A percentile compares a stretch with the other conserved stretches of the same genome.
These are phyloP conservation scores for Saccharum officinarum DNA, from an alignment of 176 grass and related monocot genomes.

Conservation along the genomic window DNA sequence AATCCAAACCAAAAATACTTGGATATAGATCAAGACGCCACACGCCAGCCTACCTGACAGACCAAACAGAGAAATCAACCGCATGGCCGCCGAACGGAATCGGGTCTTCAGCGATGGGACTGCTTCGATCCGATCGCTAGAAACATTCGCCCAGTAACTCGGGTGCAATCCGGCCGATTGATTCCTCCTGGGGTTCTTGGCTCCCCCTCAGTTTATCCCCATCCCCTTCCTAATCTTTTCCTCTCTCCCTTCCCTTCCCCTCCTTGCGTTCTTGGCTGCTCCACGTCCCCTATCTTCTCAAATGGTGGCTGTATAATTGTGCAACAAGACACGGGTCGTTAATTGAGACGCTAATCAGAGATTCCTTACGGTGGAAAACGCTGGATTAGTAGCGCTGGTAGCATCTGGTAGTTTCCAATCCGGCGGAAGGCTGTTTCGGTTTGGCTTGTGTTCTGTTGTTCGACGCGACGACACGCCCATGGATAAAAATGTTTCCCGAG, in stretches of 20 bases:
- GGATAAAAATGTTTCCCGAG: conserved; percentile 16
- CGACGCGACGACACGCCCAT: neutral
- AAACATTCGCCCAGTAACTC: neutral
- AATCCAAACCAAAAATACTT: conserved; percentile 11
- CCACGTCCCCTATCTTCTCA: neutral
- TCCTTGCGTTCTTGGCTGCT: conserved; percentile 25
- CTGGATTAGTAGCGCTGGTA: conserved; percentile 12
- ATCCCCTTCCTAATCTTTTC: neutral
- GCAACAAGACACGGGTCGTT: neutral
- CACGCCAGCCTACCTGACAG: conserved; percentile 8
- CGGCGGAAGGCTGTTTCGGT: conserved; percentile 31
- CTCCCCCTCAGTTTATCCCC: neutral
- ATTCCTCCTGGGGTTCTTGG: neutral
- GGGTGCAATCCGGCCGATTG: neutral
- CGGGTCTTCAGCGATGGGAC: neutral
- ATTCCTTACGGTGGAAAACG: neutral
- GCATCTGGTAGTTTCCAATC: conserved; percentile 44
- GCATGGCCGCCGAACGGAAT: conserved; percentile 31
- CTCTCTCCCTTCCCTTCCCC: neutral
- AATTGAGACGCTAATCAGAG: conserved; percentile 19
- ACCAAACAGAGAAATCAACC: conserved; percentile 16
- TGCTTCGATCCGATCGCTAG: conserved; percentile 21
- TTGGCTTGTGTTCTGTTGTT: conserved; percentile 28
- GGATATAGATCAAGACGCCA: neutral
- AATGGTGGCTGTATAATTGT: conserved; percentile 47